phyloP scores from a whole-genome alignment of 2,329 filamentous ascomycete genomes.

The Epichloe sibirici region DNA sequence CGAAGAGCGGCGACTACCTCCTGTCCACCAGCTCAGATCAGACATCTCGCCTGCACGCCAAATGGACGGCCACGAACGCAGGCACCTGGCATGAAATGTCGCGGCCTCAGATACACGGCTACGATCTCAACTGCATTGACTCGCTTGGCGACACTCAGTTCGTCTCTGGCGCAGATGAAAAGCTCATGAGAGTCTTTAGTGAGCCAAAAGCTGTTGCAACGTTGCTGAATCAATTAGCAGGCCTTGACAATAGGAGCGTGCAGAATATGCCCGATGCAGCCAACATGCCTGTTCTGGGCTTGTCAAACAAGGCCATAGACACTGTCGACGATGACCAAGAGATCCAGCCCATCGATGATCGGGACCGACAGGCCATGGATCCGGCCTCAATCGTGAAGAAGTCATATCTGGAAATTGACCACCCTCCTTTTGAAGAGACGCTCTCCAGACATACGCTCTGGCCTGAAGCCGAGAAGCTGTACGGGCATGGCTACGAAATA shows the following conservation, averaged over 20 bases:
- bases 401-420: conserved; percentile 50
- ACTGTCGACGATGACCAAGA: conserved; percentile 38
- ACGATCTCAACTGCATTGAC: conserved; percentile 91
- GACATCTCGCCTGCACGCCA: conserved; percentile 75
- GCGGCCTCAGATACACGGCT: conserved; percentile 92
- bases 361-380: conserved; percentile 41
- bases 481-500: conserved; percentile 96
- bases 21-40: conserved; percentile 86
- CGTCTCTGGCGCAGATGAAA: conserved; percentile 92
- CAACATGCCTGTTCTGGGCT: conserved; percentile 84
- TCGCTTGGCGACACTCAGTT: conserved; percentile 63
- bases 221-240: conserved; percentile 57
- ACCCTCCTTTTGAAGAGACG: conserved; percentile 81
- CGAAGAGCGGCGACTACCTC: conserved; percentile 68
- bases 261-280: conserved; percentile 67
- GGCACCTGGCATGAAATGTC: conserved; percentile 90
- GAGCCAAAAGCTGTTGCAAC: conserved; percentile 74
- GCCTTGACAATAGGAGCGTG: conserved; percentile 32
- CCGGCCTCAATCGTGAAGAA: conserved; percentile 43
- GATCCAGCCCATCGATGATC: conserved; percentile 29
- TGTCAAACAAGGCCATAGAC: conserved; percentile 89
- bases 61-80: conserved; percentile 47
- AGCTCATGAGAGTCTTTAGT: conserved; percentile 90
- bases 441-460: conserved; percentile 84
- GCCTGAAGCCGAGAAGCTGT: conserved; percentile 93